Evolutionary conservation across 257 asterid species (phyloP).

Genomic region (Nicotiana knightiana): DNA sequence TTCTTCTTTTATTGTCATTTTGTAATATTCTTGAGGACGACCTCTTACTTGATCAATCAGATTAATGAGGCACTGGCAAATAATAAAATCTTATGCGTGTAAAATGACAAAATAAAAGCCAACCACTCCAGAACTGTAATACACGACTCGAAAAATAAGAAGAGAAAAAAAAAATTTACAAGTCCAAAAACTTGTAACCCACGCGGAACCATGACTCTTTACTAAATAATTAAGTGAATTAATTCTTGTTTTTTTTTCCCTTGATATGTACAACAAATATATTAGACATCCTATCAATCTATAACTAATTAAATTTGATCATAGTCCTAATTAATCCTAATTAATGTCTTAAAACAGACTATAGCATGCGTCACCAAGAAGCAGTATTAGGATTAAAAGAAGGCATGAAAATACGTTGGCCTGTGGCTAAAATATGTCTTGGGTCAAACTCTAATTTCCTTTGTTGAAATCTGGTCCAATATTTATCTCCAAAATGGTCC

Average conservation of each 20-base stretch:
- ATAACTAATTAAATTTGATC: not conserved
- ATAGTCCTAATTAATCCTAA: not conserved
- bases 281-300: not conserved
- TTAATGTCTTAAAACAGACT: not conserved
- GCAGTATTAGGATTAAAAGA: slow-evolving; percentile 23
- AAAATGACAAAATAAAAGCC: not conserved
- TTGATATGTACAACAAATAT: slow-evolving; percentile 3
- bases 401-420: slow-evolving; percentile 60
- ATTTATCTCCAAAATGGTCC: slow-evolving; percentile 52
- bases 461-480: slow-evolving; percentile 37
- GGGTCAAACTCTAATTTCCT: slow-evolving; percentile 67
- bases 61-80: not conserved
- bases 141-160: not conserved
- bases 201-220: not conserved
- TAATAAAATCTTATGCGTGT: not conserved
- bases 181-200: not conserved
- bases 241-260: not conserved
- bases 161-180: too few relatives aligned
- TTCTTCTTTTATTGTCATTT: not conserved
- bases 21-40: not conserved
- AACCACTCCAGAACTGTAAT: not conserved
- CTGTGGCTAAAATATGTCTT: slow-evolving; percentile 52
- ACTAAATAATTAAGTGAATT: slow-evolving; percentile 3
- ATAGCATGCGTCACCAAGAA: slow-evolving; percentile 23
- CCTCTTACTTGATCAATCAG: not conserved